Evolutionary conservation across 2,329 filamentous ascomycete species (phyloP).

Genomic region (Paraphaeosphaeria sporulosa): DNA sequence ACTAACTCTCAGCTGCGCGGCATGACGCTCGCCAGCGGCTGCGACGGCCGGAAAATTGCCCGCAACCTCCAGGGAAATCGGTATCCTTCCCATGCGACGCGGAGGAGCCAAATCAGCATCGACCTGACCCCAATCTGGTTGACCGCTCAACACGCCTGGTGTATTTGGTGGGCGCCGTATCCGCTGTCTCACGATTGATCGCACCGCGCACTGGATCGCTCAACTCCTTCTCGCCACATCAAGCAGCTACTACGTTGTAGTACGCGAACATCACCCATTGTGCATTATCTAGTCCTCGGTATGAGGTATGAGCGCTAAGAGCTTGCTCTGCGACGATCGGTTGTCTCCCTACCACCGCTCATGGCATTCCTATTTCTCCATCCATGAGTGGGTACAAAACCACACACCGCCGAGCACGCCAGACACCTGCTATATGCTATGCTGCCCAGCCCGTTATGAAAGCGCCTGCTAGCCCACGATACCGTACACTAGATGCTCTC

Average conservation of each 20-base stretch:
- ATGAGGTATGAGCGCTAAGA: neutral
- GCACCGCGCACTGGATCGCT: neutral
- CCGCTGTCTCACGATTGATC: neutral
- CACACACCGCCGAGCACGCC: conserved; percentile 18
- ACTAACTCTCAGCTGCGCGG: conserved; percentile 9
- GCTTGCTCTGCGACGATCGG: neutral
- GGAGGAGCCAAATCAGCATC: conserved; percentile 1
- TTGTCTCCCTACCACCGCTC: neutral
- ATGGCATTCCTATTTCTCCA: conserved; percentile 1
- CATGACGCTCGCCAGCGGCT: conserved; percentile 11
- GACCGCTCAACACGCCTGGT: conserved; percentile 3
- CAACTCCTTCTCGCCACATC: neutral
- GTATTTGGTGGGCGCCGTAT: neutral
- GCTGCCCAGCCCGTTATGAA: conserved; percentile 45
- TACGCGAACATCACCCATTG: too few relatives aligned
- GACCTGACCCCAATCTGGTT: neutral
- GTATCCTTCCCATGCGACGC: neutral
- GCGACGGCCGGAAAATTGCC: conserved; percentile 7
- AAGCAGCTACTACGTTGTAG: neutral
- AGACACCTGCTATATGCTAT: conserved; percentile 36
- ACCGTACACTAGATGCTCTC: conserved; percentile 21
- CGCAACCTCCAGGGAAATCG: neutral
- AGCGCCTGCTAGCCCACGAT: conserved; percentile 28
- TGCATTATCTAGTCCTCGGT: neutral
- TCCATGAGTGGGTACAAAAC: conserved; percentile 18